These are phyloP conservation scores for Ottelia alismoides DNA, from an alignment of 106 monocot species.

Conservation along the genomic window DNA sequence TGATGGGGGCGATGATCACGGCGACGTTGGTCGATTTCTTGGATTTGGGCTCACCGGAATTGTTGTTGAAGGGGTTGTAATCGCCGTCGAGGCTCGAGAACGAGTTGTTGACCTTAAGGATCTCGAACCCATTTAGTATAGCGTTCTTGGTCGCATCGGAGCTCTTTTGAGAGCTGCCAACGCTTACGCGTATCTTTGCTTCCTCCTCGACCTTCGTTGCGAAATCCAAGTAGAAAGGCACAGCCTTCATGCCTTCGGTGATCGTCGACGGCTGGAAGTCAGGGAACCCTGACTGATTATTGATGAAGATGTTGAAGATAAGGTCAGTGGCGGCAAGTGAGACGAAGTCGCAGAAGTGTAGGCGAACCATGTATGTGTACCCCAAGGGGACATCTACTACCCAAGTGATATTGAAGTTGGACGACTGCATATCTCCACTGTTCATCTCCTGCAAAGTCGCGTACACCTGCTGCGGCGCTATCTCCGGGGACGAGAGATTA, in stretches of 20 bases:
- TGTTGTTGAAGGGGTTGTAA: neutral
- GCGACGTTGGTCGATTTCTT: no score
- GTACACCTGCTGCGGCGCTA: slow-evolving; percentile 43
- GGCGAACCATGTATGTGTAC: slow-evolving; percentile 27
- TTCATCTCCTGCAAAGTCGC: slow-evolving; percentile 27
- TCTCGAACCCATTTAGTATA: slow-evolving; percentile 53
- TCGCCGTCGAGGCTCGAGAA: slow-evolving; percentile 5
- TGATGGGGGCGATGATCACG: no score
- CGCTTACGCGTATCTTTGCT: slow-evolving; percentile 26
- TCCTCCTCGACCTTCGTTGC: no score
- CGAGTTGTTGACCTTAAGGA: slow-evolving; percentile 29
- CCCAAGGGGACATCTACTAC: slow-evolving; percentile 14
- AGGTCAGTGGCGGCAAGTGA: neutral
- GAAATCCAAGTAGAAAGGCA: slow-evolving; percentile 32
- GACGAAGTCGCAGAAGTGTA: slow-evolving; percentile 58
- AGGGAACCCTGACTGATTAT: neutral
- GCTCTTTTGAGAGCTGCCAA: slow-evolving; percentile 21
- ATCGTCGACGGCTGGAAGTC: slow-evolving; percentile 10
- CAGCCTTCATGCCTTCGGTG: neutral
- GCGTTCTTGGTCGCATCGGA: neutral
- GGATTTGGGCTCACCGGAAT: no score
- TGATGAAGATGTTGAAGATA: slow-evolving; percentile 38
- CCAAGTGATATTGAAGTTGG: slow-evolving; percentile 50
- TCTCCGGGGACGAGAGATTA: neutral
- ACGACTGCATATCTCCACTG: neutral